Conservation (phyloP, 371 early-diverging fungal species). For the Mortierella sp. region DNA sequence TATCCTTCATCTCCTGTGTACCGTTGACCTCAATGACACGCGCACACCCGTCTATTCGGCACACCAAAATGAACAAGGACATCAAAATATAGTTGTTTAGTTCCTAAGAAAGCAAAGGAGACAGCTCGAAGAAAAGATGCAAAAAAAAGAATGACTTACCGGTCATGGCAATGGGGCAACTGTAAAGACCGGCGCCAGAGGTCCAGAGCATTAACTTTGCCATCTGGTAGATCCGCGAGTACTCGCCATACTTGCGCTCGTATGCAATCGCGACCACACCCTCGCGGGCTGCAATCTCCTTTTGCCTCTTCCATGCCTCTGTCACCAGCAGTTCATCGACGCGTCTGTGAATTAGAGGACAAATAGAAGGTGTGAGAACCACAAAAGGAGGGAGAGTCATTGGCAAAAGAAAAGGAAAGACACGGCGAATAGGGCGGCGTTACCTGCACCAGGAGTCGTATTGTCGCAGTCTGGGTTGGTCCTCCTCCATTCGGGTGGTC, state of each 20-base stretch:
- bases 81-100: neutral
- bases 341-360: constrained; percentile 44
- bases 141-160: constrained; percentile 15
- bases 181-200: constrained; percentile 67
- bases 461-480: constrained; percentile 75
- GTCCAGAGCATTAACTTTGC: constrained; percentile 74
- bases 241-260: constrained; percentile 66
- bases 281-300: constrained; percentile 71
- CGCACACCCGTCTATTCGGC: constrained; percentile 69
- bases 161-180: constrained; percentile 82
- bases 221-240: constrained; percentile 73
- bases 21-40: constrained; percentile 70
- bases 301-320: constrained; percentile 71
- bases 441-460: constrained; percentile 77
- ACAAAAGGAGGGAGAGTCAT: neutral
- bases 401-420: neutral
- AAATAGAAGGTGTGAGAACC: neutral
- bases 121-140: too few relatives aligned
- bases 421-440: neutral
- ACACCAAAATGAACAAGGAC: neutral
- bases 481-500: constrained; percentile 47
- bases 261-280: constrained; percentile 77
- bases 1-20: constrained; percentile 64
- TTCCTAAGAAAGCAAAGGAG: constrained; percentile 16
- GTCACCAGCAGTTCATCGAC: constrained; percentile 71